Evolutionary conservation across 2,329 filamentous ascomycete species (phyloP).

Genomic region (Colletotrichum liriopes): DNA sequence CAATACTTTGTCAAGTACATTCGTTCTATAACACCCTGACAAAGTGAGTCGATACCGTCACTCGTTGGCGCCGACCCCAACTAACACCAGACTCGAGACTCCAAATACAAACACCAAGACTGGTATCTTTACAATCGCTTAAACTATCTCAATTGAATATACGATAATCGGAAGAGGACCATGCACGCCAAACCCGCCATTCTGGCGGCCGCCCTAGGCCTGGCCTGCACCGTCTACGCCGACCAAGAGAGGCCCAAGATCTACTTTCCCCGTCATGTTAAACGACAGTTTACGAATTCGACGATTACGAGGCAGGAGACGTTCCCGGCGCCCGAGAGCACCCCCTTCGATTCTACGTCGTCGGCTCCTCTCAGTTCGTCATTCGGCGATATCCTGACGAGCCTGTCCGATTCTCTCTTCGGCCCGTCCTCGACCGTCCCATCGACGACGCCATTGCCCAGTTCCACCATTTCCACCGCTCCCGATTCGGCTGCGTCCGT

Average conservation of each 20-base stretch:
- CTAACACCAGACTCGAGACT: constrained; percentile 31
- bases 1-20: constrained; percentile 71
- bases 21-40: constrained; percentile 69
- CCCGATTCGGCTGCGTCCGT: constrained; percentile 15
- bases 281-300: constrained; percentile 63
- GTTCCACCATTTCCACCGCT: constrained; percentile 19
- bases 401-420: constrained; percentile 43
- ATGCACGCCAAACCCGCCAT: constrained; percentile 67
- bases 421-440: constrained; percentile 25
- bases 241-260: constrained; percentile 66
- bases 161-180: constrained; percentile 46
- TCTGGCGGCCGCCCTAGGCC: constrained; percentile 65
- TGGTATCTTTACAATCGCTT: constrained; percentile 42
- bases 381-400: constrained; percentile 40
- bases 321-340: constrained; percentile 47
- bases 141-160: constrained; percentile 9
- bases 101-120: constrained; percentile 20
- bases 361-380: constrained; percentile 16
- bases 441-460: constrained; percentile 18
- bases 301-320: constrained; percentile 54
- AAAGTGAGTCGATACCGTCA: constrained; percentile 35
- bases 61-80: constrained; percentile 36
- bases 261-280: constrained; percentile 72
- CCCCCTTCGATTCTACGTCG: constrained; percentile 41
- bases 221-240: constrained; percentile 62